Conservation (phyloP, 495 filamentous ascomycete species). For the Talaromyces thailandensis region DNA sequence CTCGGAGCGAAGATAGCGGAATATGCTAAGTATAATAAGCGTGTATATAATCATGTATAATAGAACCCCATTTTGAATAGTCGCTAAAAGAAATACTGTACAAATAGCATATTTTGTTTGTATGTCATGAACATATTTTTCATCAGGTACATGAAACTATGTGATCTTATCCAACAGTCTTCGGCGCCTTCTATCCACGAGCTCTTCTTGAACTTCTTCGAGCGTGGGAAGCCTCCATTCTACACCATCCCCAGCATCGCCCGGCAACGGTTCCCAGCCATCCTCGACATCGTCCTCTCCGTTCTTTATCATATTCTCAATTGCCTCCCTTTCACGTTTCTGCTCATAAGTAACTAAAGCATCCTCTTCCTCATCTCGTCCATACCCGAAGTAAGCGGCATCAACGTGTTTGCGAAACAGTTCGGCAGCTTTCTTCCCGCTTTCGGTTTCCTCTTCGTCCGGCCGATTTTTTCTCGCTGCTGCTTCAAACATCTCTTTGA, state of each 20-base stretch:
- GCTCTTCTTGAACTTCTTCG: slow-evolving; percentile 87
- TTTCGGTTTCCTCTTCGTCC: slow-evolving; percentile 48
- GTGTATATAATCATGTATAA: neutral
- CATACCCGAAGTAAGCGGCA: slow-evolving; percentile 93
- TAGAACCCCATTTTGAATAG: neutral
- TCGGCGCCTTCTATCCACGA: slow-evolving; percentile 77
- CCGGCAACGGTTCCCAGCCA: slow-evolving; percentile 80
- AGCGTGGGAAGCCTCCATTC: slow-evolving; percentile 77
- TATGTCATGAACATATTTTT: neutral
- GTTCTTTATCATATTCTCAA: slow-evolving; percentile 49
- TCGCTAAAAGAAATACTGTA: neutral
- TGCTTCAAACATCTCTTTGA: slow-evolving; percentile 93
- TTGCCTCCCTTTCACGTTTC: slow-evolving; percentile 73
- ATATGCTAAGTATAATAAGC: neutral
- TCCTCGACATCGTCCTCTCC: slow-evolving; percentile 36
- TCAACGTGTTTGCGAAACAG: slow-evolving; percentile 72
- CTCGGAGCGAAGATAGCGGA: neutral
- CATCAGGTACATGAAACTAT: slow-evolving; percentile 17
- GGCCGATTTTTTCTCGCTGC: slow-evolving; percentile 48
- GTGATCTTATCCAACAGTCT: slow-evolving; percentile 74
- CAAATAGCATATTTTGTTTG: neutral
- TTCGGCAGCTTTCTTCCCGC: slow-evolving; percentile 55
- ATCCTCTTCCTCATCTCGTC: slow-evolving; percentile 88
- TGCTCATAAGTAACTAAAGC: slow-evolving; percentile 73
- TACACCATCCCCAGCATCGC: slow-evolving; percentile 73